Conservation (phyloP, 345 rosid species). For the Acer yangbiense region DNA sequence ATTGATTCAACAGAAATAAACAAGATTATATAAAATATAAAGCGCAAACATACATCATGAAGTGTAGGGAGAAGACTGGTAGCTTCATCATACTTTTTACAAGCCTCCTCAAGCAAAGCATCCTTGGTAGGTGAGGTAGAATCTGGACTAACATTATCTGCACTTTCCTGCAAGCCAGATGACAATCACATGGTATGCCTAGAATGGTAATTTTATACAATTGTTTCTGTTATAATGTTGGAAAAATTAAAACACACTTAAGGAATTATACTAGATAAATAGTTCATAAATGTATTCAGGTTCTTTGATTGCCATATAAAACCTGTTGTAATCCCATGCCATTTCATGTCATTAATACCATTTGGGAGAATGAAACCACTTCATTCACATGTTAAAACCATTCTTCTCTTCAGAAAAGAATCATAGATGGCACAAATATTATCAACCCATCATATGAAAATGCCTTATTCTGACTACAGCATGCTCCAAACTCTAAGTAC, state of each 20-base stretch:
- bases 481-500: background rate
- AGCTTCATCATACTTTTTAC: slow-evolving; percentile 95
- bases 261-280: background rate
- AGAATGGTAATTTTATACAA: background rate
- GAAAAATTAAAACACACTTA: background rate
- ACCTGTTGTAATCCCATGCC: background rate
- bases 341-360: background rate
- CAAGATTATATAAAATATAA: slow-evolving; percentile 9
- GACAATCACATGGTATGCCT: slow-evolving; percentile 14
- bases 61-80: slow-evolving; percentile 88
- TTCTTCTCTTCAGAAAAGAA: background rate
- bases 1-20: slow-evolving; percentile 12
- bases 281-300: background rate
- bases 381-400: background rate
- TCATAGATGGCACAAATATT: background rate
- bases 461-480: background rate
- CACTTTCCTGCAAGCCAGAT: slow-evolving; percentile 80
- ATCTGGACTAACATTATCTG: slow-evolving; percentile 86
- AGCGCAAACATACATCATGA: slow-evolving; percentile 73
- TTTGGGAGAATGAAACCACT: background rate
- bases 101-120: slow-evolving; percentile 95
- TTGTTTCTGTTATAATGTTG: background rate
- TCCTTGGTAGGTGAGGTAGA: slow-evolving; percentile 96
- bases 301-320: background rate
- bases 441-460: background rate